Percentiles rank a stretch among this genome's conserved stretches.
phyloP scores from a whole-genome alignment of 495 filamentous ascomycete genomes.

The Trichocladium uniseriatum region DNA sequence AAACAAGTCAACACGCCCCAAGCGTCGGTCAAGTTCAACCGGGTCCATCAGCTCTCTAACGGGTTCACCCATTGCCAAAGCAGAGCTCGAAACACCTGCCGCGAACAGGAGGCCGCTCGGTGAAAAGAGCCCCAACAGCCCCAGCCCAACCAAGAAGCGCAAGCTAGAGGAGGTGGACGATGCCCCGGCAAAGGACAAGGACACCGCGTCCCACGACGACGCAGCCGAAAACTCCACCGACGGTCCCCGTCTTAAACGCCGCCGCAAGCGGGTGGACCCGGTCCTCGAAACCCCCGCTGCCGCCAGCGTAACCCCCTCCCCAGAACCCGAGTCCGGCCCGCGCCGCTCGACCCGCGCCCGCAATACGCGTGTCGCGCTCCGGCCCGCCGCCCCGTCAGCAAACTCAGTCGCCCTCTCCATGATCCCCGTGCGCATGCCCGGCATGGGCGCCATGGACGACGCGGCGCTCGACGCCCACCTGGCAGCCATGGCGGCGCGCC shows the following conservation, averaged over 20 bases:
- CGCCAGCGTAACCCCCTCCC: background rate
- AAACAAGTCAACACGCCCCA: constrained; percentile 13
- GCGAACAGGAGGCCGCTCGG: constrained; percentile 29
- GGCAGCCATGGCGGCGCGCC: constrained; percentile 13
- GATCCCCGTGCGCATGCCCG: constrained; percentile 25
- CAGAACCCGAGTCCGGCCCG: constrained; percentile 7
- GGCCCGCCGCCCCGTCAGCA: constrained; percentile 22
- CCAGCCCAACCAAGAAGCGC: constrained; percentile 27
- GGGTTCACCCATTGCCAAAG: constrained; percentile 22
- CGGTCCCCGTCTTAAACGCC: constrained; percentile 20
- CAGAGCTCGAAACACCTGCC: constrained; percentile 22
- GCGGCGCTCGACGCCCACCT: constrained; percentile 8
- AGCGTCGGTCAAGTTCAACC: constrained; percentile 20
- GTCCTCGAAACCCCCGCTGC: constrained; percentile 1
- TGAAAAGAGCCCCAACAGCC: constrained; percentile 33
- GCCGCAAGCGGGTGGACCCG: constrained; percentile 20
- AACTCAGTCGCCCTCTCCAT: constrained; percentile 26
- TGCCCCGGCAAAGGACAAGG: constrained; percentile 7
- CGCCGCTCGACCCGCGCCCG: constrained; percentile 25
- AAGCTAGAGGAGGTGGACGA: constrained; percentile 20
- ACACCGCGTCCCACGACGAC: background rate
- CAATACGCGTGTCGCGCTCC: constrained; percentile 18
- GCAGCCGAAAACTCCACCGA: constrained; percentile 5
- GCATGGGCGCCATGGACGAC: constrained; percentile 22
- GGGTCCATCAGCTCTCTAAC: constrained; percentile 18